Base-by-base conservation (phyloP, 106 monocot genomes). In the Dactylorhiza incarnata region DNA sequence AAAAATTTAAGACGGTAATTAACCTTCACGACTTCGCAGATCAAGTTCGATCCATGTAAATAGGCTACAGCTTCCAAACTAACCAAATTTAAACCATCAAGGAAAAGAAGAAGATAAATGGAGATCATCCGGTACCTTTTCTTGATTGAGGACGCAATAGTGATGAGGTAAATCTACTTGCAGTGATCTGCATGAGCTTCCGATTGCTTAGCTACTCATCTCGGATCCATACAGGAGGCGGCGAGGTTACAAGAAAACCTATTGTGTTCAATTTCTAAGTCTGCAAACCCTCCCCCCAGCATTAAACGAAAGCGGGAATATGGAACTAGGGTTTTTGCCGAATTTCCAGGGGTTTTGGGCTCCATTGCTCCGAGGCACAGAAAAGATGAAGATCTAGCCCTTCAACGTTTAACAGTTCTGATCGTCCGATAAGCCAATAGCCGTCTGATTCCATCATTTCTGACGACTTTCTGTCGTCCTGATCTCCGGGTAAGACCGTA, bases 111-210 rank as follows among this genome's bases (percentile, higher is more conserved):
- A 23, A 49, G 23, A 49, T n/a, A 49, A 48, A 49, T 72, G 47
- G 5, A 48, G 9, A 49, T 9, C 19, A 49, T 19, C 20, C 49
- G 19, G 72, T 72, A 72, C 72, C 48, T 22, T 72, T 72, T 72
- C 13, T 48, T 19, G 19, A 72, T 10, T n/a, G n/a, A 44, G 29
- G 65, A 65, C 44, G 13, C 17, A n/a, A 46, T 19, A 49, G 49
- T 72, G 15, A 49, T 9, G 49, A 10, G 23, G 72, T 23, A 72
- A 72, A 49, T 44, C 72, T 72, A 23, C 22, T 72, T 72, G 72
- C 72, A 72, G 49, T 23, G 72, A 72, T 20, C 72, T 72, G 72
- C 72, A 72, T 72, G 72, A 22, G 72, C 48, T 22, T 72, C 72
- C 48, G 49, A 72, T 23, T 49, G 48, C 48, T 72, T 22, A 72